A percentile compares a stretch with the other conserved stretches of the same genome.
Evolutionary conservation across 352 stramenopile genomes (phyloP).

Genomic region (Globisporangium cylindrosporum): DNA sequence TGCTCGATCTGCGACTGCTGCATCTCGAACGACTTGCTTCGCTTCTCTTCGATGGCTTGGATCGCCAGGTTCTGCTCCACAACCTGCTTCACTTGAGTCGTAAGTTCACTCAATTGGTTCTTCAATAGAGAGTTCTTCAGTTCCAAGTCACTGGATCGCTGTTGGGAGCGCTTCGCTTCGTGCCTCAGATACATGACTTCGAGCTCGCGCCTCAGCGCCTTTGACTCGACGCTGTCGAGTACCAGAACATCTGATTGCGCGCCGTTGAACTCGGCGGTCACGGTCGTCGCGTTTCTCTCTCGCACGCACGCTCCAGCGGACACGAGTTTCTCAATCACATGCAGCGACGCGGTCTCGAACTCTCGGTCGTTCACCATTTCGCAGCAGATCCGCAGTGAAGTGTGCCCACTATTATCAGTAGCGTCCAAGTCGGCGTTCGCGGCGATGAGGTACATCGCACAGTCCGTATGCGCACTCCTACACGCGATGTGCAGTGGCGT

Average conservation of each 20-base stretch:
- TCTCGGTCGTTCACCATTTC: slow-evolving; percentile 41
- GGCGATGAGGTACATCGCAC: slow-evolving; percentile 58
- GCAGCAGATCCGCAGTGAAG: slow-evolving; percentile 45
- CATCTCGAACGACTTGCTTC: not conserved
- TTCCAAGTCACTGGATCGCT: not conserved
- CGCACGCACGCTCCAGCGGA: slow-evolving; percentile 1
- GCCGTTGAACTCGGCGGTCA: not conserved
- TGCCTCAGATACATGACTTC: slow-evolving; percentile 55
- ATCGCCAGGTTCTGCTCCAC: not conserved
- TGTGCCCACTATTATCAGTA: slow-evolving; percentile 27
- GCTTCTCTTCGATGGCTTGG: not conserved
- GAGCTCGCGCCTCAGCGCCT: slow-evolving; percentile 45
- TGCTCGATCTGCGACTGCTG: slow-evolving; percentile 49
- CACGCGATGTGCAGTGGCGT: slow-evolving; percentile 67
- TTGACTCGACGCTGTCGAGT: slow-evolving; percentile 49
- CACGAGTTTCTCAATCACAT: slow-evolving; percentile 13
- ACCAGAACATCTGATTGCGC: slow-evolving; percentile 16
- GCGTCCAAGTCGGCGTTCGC: slow-evolving; percentile 46
- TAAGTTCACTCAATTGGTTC: not conserved
- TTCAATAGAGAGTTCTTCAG: not conserved
- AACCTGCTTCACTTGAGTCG: slow-evolving; percentile 1
- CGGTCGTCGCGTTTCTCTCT: not conserved
- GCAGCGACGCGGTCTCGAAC: slow-evolving; percentile 22
- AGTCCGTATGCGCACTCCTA: slow-evolving; percentile 31
- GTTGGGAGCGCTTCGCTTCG: slow-evolving; percentile 20